Conservation (phyloP, 2,329 filamentous ascomycete genomes). For the Colletotrichum lentis region DNA sequence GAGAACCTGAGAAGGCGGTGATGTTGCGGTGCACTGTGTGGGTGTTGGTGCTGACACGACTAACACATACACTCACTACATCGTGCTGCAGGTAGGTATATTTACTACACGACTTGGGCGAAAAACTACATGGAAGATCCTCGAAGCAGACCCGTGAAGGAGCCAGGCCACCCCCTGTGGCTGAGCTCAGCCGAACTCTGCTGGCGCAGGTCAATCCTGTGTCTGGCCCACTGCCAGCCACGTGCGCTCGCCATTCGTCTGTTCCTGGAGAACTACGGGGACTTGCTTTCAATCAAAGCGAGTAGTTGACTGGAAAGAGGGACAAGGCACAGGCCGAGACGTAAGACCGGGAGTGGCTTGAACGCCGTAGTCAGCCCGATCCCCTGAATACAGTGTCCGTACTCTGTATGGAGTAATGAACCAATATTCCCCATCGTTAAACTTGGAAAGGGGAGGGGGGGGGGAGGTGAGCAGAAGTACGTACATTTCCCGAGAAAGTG, state of each 20-base stretch:
- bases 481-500: background rate
- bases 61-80: too few species aligned
- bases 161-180: background rate
- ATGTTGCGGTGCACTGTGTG: slow-evolving; percentile 1
- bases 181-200: slow-evolving; percentile 19
- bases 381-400: slow-evolving; percentile 2
- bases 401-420: too few species aligned
- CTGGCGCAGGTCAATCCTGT: background rate
- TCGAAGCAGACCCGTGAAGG: slow-evolving; percentile 1
- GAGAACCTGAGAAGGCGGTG: background rate
- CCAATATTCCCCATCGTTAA: too few species aligned
- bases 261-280: slow-evolving; percentile 8
- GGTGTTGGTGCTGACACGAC: background rate
- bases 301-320: background rate
- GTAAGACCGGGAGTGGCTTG: background rate
- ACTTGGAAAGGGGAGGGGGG: background rate
- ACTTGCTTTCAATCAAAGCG: background rate
- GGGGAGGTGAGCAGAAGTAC: background rate
- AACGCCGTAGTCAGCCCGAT: background rate
- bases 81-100: background rate
- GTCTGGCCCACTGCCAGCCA: slow-evolving; percentile 21
- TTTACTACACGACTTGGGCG: background rate
- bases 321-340: background rate
- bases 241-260: background rate
- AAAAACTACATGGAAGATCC: background rate